Conservation (phyloP, 2,329 filamentous ascomycete species). For the Neophaeococcomyces mojaviensis region DNA sequence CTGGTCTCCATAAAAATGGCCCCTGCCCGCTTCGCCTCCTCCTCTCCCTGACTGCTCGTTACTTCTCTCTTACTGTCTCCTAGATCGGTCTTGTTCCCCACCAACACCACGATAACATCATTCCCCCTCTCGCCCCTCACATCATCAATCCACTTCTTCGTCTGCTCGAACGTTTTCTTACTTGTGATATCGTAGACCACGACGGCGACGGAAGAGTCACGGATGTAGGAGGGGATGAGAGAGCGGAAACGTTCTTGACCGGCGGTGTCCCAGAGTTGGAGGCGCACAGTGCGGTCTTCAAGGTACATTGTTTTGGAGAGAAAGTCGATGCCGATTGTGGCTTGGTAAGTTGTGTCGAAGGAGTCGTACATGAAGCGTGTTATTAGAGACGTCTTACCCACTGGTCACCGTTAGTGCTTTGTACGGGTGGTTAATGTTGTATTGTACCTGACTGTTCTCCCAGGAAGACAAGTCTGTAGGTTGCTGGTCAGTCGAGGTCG, state of each 20-base stretch:
- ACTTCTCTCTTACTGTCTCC: conserved; percentile 91
- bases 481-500: conserved; percentile 24
- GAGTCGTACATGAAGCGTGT: conserved; percentile 99
- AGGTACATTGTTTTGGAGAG: conserved; percentile 99
- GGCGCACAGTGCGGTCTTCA: conserved; percentile 91
- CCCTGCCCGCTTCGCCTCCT: conserved; percentile 96
- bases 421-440: background rate
- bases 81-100: conserved; percentile 98
- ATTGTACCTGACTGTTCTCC: conserved; percentile 93
- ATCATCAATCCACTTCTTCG: conserved; percentile 98
- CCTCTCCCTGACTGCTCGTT: conserved; percentile 90
- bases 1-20: conserved; percentile 99
- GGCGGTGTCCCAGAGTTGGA: conserved; percentile 97
- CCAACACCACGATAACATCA: conserved; percentile 97
- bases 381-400: conserved; percentile 97
- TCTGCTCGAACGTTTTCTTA: conserved; percentile 96
- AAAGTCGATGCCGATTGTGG: conserved; percentile 98
- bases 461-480: conserved; percentile 78
- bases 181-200: conserved; percentile 99
- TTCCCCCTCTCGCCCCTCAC: conserved; percentile 93
- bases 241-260: conserved; percentile 96
- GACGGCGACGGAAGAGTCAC: conserved; percentile 93
- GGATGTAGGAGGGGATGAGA: conserved; percentile 95
- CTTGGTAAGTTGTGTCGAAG: conserved; percentile 99
- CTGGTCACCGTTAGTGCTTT: conserved; percentile 40